Evolutionary conservation across 148 eudicot species (phyloP).

Genomic region (Gaultheria prostrata): DNA sequence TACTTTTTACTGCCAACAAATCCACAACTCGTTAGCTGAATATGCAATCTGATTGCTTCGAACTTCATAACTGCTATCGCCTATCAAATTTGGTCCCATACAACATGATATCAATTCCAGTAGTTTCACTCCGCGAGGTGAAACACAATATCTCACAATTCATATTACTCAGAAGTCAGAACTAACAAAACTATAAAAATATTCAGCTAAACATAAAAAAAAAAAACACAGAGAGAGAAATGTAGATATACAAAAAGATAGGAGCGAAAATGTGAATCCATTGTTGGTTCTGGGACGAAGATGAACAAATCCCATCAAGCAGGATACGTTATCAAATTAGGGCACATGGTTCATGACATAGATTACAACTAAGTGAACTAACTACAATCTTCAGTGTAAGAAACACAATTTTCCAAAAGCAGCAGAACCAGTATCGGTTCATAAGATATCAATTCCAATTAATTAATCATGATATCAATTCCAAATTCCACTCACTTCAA

Average conservation of each 20-base stretch:
- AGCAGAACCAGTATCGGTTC: not conserved
- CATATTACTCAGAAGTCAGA: not conserved
- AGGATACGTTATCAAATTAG: too few species aligned
- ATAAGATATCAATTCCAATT: not conserved
- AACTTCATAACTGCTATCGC: not conserved
- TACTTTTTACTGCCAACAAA: not conserved
- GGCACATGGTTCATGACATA: too few species aligned
- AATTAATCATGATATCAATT: not conserved
- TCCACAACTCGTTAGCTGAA: not conserved
- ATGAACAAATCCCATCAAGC: not conserved
- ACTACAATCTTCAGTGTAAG: too few species aligned
- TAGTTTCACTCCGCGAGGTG: not conserved
- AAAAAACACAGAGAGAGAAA: not conserved
- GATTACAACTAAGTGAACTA: too few species aligned
- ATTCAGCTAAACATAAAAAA: not conserved
- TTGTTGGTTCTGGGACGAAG: not conserved
- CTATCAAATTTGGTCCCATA: not conserved
- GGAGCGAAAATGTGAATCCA: not conserved
- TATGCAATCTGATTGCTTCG: not conserved
- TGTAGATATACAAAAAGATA: not conserved
- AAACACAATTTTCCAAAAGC: not conserved
- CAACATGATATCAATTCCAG: not conserved
- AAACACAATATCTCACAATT: not conserved
- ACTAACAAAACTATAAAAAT: not conserved
- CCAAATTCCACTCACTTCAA: not conserved